These are phyloP conservation scores for Pezicula neosporulosa DNA, from an alignment of 2,329 filamentous ascomycete genomes.

Conservation along the genomic window DNA sequence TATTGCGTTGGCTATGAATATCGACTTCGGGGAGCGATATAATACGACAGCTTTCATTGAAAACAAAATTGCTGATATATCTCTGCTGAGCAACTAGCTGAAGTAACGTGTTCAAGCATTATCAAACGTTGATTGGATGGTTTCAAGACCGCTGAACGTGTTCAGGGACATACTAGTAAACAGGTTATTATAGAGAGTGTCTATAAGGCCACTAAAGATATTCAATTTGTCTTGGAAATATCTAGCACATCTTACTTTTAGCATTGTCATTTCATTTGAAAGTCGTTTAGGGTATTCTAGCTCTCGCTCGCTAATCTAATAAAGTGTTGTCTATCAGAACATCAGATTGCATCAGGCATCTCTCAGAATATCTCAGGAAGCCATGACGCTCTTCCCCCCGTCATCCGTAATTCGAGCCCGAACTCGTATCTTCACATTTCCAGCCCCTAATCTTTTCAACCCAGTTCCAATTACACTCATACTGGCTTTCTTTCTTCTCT, in stretches of 20 bases:
- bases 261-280: no score
- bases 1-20: no score
- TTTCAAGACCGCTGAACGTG: constrained; percentile 22
- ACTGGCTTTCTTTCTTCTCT: constrained; percentile 3
- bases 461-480: not conserved
- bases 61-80: constrained; percentile 26
- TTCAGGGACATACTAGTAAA: not conserved
- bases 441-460: constrained; percentile 22
- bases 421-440: constrained; percentile 34
- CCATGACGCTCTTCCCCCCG: constrained; percentile 38
- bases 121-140: constrained; percentile 34
- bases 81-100: constrained; percentile 27
- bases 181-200: no score
- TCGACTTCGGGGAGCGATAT: not conserved
- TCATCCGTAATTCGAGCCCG: constrained; percentile 38
- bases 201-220: no score
- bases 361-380: constrained; percentile 3
- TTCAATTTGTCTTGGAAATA: no score
- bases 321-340: no score
- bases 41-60: constrained; percentile 18
- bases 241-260: no score
- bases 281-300: no score
- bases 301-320: no score
- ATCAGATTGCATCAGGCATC: no score
- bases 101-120: constrained; percentile 23